Percentiles rank a stretch among this genome's conserved stretches.
Evolutionary conservation across 352 stramenopile species (phyloP).

Genomic region (Phytophthora niederhauseri): DNA sequence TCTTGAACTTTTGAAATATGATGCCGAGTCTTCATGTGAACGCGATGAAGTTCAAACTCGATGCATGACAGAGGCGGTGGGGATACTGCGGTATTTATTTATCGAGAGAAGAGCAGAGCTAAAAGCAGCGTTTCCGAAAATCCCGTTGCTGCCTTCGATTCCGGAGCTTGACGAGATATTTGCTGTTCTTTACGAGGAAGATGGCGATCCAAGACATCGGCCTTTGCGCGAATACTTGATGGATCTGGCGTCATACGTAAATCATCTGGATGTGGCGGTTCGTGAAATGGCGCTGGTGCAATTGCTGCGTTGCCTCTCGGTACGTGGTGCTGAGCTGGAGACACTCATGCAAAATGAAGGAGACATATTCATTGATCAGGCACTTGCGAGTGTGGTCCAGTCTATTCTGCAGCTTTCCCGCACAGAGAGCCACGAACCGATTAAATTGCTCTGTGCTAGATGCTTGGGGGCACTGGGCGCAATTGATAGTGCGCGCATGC

Average conservation of each 20-base stretch:
- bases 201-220: constrained; percentile 58
- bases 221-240: constrained; percentile 58
- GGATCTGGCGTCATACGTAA: constrained; percentile 65
- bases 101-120: constrained; percentile 69
- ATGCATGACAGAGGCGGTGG: constrained; percentile 39
- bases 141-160: constrained; percentile 71
- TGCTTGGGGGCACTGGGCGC: constrained; percentile 80
- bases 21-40: constrained; percentile 16
- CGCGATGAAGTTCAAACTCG: constrained; percentile 20
- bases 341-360: constrained; percentile 74
- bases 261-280: constrained; percentile 81
- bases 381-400: constrained; percentile 62
- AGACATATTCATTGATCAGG: constrained; percentile 66
- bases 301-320: constrained; percentile 66
- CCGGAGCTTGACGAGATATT: constrained; percentile 75
- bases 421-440: constrained; percentile 63
- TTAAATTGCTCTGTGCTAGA: constrained; percentile 75
- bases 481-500: constrained; percentile 81
- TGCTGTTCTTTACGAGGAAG: constrained; percentile 53
- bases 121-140: constrained; percentile 65
- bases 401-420: constrained; percentile 73
- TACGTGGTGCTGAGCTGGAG: constrained; percentile 64
- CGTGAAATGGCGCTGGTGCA: constrained; percentile 79
- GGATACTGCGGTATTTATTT: constrained; percentile 73
- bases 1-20: constrained; percentile 26